Base-by-base conservation (phyloP, 179 eudicot species). In the Beta lomatogona region DNA sequence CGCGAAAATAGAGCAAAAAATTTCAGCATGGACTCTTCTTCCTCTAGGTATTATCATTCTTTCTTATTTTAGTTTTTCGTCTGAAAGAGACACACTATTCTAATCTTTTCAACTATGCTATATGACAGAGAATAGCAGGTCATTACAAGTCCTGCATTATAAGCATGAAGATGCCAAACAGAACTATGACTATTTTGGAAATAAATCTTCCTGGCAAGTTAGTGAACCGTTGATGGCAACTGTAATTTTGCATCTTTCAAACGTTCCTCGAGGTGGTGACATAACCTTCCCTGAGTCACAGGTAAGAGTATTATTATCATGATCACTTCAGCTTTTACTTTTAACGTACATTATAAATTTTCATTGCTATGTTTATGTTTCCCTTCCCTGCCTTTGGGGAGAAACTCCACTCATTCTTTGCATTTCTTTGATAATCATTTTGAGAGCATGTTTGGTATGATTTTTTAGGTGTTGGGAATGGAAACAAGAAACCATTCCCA, bases 21-120 rank as follows among this genome's bases (percentile, higher is more conserved):
- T 91, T 85, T 90, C 94, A 85, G 93, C 97, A 73, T 96, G 99
- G 99, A 89, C 91, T 80, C 91, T 94, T 91, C 93, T 96, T 81
- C 99, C 99, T 45, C 87, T 77, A 86, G 94, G 99, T 96, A 77
- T 45, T 44, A 57, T 60, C 78, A 58, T 16, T 54, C 36, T 19
- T 14, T 55, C 48, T 6, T 25, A 50, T 55, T 19, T 79, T 15
- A 65, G 65, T 12, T 4, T 52, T 13, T 61, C 21, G 36, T 77
- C 18, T 70, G 3, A 54, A 25, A 14, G 16, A 8, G 52, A 68
- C 13, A 72, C 44, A 44, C 25, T 22, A 22, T 65, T 41, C 59
- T 65, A 18, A 82, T 57, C 18, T 72, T 68, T 61, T 50, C 73
- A 61, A n/a, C 58, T 28, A 48, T 1, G 14, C 77, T 73, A 12